A percentile compares a stretch with the other conserved stretches of the same genome.
These are phyloP conservation scores for Verticillium klebahnii DNA, from an alignment of 2,329 filamentous ascomycete species.

Conservation along the genomic window DNA sequence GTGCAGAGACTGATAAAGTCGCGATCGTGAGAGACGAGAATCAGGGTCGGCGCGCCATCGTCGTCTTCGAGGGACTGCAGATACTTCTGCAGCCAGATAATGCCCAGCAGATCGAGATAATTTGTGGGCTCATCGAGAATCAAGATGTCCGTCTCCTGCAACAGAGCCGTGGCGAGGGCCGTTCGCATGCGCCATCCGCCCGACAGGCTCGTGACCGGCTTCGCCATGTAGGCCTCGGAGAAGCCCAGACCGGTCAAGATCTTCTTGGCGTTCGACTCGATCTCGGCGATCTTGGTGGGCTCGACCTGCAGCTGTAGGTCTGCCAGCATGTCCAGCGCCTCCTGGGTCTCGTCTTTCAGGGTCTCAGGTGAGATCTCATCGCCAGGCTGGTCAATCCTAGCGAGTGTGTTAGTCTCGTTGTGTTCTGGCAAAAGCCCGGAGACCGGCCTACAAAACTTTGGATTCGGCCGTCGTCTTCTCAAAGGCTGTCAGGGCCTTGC, in stretches of 20 bases:
- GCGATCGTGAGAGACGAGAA: constrained; percentile 81
- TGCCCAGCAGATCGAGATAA: constrained; percentile 76
- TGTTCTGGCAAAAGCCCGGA: neutral
- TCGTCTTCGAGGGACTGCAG: constrained; percentile 53
- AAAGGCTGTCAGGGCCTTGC: constrained; percentile 67
- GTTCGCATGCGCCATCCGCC: constrained; percentile 75
- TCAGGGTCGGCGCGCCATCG: constrained; percentile 57
- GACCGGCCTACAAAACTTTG: constrained; percentile 37
- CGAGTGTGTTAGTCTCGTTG: neutral
- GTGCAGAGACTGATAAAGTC: constrained; percentile 75
- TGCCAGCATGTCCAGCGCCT: constrained; percentile 64
- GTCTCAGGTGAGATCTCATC: constrained; percentile 51
- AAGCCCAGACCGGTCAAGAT: constrained; percentile 71
- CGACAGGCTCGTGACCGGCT: constrained; percentile 61
- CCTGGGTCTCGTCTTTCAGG: constrained; percentile 62
- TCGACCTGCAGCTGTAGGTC: constrained; percentile 66
- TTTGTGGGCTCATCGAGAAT: constrained; percentile 87
- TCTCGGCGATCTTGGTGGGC: constrained; percentile 55
- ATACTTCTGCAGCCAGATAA: constrained; percentile 79
- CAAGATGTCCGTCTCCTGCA: constrained; percentile 71
- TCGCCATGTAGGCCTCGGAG: constrained; percentile 54
- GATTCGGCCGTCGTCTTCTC: constrained; percentile 64
- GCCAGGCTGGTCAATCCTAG: constrained; percentile 44
- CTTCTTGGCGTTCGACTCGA: constrained; percentile 61
- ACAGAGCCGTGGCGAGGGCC: constrained; percentile 59